Base-by-base conservation (phyloP, 805 yeast species). In the Pichia rugopelliculosa region DNA sequence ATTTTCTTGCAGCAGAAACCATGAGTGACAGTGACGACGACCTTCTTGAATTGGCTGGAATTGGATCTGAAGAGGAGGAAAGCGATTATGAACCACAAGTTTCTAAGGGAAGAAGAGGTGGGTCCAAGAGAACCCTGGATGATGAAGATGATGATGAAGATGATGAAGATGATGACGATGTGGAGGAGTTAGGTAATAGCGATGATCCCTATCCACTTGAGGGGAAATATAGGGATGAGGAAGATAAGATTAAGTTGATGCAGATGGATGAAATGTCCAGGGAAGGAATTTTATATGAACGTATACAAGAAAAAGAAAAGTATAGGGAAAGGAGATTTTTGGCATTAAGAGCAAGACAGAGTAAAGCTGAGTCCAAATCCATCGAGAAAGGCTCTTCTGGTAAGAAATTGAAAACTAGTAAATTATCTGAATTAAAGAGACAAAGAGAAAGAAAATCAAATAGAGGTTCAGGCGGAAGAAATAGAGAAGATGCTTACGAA, bases 31-130 rank as follows among this genome's bases (percentile, higher is more conserved):
- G 88, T 61, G 58, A 55, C 27, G 98, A 91, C 65, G 99, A 93
- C 76, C 77, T 93, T 70, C 77, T 91, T 62, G 98, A 96, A 20
- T 77, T 93, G 59, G 99, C 99, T 44, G 98, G 95, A 51, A 81
- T 76, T 23, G 84, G 75, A 45, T 80, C 77, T 30, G 82, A 64
- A 10, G 79, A 72, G 15, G 68, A 72, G 15, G 68, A 62, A 37
- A 59, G 61, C 43, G 72, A 62, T 33, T 63, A 66, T 47, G 72
- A 68, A 41, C 69, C 71, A 39, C 59, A 63, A 26, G 56, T 61
- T 26, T 55, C 60, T 17, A 55, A 51, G 33, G 26, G 36, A 5
- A 50, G 58, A 22, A 42, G 51, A n/a, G 50, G 55, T 3, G 36
- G 48, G 6, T 51, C 45, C 30, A 60, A 57, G 39, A 54, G 62